A percentile compares a stretch with the other conserved stretches of the same genome.
These are phyloP conservation scores for Plasmodium cynomolgi DNA, from an alignment of 169 alveolate species.

Conservation along the genomic window DNA sequence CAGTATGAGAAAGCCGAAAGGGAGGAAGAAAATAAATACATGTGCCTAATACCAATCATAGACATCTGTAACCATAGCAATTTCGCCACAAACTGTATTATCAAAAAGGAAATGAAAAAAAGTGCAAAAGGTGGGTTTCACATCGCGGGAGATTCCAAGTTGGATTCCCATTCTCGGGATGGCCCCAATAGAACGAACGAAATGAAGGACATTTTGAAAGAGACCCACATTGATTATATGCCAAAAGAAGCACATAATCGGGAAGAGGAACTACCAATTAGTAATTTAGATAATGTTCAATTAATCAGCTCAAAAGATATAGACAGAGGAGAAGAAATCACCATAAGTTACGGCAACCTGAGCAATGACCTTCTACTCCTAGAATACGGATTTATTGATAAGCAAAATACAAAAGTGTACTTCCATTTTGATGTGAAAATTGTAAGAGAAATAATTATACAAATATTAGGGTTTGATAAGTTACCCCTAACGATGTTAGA, in stretches of 20 bases:
- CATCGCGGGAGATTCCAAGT: not conserved
- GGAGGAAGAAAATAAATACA: conserved; percentile 44
- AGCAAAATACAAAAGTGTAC: conserved; percentile 32
- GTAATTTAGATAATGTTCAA: conserved; percentile 19
- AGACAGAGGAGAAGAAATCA: conserved; percentile 57
- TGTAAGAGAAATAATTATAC: conserved; percentile 60
- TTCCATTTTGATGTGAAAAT: conserved; percentile 66
- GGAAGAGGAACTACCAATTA: not conserved
- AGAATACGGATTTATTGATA: conserved; percentile 66
- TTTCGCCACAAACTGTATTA: conserved; percentile 9
- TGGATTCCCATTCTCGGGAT: not conserved
- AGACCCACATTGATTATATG: not conserved
- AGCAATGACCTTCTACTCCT: conserved; percentile 62
- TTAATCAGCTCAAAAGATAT: conserved; percentile 55
- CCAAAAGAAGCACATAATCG: not conserved
- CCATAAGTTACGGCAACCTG: conserved; percentile 43
- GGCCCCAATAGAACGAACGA: not conserved
- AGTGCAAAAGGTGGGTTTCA: not conserved
- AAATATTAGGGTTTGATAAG: conserved; percentile 64
- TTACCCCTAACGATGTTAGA: conserved; percentile 63
- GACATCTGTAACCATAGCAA: conserved; percentile 69
- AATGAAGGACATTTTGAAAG: not conserved
- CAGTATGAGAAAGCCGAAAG: conserved; percentile 64
- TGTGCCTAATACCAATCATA: conserved; percentile 70
- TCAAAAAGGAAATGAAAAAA: conserved; percentile 25